A percentile compares a stretch with the other conserved stretches of the same genome.
These are phyloP conservation scores for Ilex paraguariensis DNA, from an alignment of 305 asterid genomes.

Conservation along the genomic window DNA sequence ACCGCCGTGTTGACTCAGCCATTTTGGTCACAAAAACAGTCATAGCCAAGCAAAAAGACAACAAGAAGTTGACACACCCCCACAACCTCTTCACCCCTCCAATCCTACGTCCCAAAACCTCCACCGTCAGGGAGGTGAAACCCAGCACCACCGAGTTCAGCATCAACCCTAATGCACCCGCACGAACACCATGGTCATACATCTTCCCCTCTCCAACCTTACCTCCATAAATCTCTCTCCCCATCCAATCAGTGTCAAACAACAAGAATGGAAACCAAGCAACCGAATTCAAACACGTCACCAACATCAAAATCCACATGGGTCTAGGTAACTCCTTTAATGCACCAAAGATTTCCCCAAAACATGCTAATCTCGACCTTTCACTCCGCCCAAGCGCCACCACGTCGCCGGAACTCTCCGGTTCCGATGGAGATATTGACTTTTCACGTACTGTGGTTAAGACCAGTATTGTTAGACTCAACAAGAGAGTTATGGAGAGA, in stretches of 20 bases:
- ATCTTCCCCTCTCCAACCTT: constrained; percentile 32
- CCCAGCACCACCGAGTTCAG: constrained; percentile 71
- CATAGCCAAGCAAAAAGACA: constrained; percentile 57
- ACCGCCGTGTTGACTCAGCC: constrained; percentile 43
- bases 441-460: constrained; percentile 44
- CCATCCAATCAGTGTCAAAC: constrained; percentile 98
- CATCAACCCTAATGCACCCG: constrained; percentile 77
- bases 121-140: constrained; percentile 53
- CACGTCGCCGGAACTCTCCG: background rate
- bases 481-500: constrained; percentile 58
- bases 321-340: constrained; percentile 58
- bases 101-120: constrained; percentile 32
- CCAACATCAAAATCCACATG: constrained; percentile 77
- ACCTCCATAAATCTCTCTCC: constrained; percentile 78
- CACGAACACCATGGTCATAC: constrained; percentile 72
- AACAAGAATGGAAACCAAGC: constrained; percentile 88
- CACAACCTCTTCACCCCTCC: constrained; percentile 72
- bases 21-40: constrained; percentile 63
- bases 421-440: constrained; percentile 1
- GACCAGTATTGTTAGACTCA: constrained; percentile 42
- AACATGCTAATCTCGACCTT: constrained; percentile 30
- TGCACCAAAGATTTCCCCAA: constrained; percentile 72
- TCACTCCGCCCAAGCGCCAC: background rate
- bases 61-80: constrained; percentile 63
- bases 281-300: constrained; percentile 76